A percentile compares a stretch with the other conserved stretches of the same genome.
These are phyloP conservation scores for Stagonosporopsis cucurbitacearum DNA, from an alignment of 2,329 filamentous ascomycete genomes.

Conservation along the genomic window DNA sequence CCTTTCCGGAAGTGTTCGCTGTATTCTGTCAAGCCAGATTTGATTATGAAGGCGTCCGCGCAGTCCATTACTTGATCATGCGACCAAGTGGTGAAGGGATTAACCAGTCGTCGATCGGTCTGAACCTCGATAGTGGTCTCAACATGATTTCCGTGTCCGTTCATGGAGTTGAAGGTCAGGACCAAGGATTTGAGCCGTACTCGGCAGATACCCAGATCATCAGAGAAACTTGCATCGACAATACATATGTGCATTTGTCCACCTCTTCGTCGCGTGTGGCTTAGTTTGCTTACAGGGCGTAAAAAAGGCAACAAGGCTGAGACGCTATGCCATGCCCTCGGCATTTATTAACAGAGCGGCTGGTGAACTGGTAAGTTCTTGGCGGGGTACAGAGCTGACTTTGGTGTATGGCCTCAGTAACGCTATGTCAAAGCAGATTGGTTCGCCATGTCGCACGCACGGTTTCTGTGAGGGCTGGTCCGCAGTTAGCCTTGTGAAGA, in stretches of 20 bases:
- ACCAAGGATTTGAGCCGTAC: not conserved
- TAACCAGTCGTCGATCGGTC: not conserved
- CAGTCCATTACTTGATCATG: not conserved
- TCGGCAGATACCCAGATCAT: not conserved
- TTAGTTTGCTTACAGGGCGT: not conserved
- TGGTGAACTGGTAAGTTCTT: not conserved
- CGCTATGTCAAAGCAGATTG: not conserved
- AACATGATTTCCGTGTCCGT: not conserved
- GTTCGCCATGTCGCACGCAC: not conserved
- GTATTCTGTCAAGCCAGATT: slow-evolving; percentile 1
- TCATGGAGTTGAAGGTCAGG: not conserved
- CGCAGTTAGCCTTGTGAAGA: not conserved
- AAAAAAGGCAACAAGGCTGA: not conserved
- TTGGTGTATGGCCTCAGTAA: not conserved
- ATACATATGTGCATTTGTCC: not conserved
- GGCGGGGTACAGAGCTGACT: not conserved
- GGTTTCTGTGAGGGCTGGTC: not conserved
- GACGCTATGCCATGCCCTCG: not conserved
- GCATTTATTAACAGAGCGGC: not conserved
- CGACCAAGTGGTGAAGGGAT: not conserved
- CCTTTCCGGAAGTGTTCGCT: not conserved
- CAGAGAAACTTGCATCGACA: not conserved
- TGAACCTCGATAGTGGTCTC: not conserved
- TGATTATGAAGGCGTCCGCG: not conserved
- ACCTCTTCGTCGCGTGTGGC: not conserved